Percentiles rank a stretch among this genome's conserved stretches.
Evolutionary conservation across 192 early-diverging fungal species (phyloP).

Genomic region (Radiomyces spectabilis): DNA sequence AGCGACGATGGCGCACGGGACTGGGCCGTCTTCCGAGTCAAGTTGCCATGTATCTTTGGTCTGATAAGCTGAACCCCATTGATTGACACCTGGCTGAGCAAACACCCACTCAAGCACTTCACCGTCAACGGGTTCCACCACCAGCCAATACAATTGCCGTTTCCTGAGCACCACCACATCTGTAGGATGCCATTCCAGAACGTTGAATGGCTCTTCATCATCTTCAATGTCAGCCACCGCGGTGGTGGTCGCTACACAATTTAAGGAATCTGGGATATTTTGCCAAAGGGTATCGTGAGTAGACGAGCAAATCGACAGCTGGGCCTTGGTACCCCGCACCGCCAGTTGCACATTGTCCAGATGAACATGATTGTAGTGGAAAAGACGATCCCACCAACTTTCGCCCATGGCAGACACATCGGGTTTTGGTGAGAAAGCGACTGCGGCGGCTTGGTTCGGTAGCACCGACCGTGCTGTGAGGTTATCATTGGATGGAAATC

Average conservation of each 20-base stretch:
- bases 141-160: neutral
- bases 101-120: neutral
- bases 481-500: slow-evolving; percentile 12
- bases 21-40: neutral
- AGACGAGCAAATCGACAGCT: slow-evolving; percentile 1
- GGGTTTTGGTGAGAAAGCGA: slow-evolving; percentile 8
- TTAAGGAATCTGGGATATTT: neutral
- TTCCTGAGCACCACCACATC: slow-evolving; percentile 1
- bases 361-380: slow-evolving; percentile 7
- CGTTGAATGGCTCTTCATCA: neutral
- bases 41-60: slow-evolving; percentile 1
- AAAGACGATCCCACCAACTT: slow-evolving; percentile 12
- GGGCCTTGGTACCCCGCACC: neutral
- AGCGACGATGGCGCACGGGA: slow-evolving; percentile 3
- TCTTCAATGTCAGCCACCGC: neutral
- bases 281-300: neutral
- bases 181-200: slow-evolving; percentile 8
- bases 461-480: neutral
- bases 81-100: neutral
- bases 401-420: neutral
- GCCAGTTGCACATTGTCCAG: neutral
- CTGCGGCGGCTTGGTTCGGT: neutral
- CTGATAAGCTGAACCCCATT: neutral
- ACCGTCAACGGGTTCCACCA: slow-evolving; percentile 2
- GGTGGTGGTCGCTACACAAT: neutral